Conservation (phyloP, 139 green algal genomes). For the Chlamydomonas sp. region DNA sequence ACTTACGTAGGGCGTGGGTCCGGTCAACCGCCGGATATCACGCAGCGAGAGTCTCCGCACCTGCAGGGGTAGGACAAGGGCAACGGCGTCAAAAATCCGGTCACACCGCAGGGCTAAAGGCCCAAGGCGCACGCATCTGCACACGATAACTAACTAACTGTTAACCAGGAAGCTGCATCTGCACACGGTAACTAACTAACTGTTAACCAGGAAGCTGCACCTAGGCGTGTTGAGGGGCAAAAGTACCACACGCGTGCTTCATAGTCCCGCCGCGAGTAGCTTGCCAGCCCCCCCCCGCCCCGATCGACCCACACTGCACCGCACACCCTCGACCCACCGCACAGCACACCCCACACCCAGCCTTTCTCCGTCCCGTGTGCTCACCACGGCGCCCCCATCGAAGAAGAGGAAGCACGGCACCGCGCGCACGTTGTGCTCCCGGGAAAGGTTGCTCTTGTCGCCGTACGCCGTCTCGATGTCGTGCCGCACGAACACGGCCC, state of each 20-base stretch:
- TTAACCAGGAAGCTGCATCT: not conserved
- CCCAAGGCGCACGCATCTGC: no score
- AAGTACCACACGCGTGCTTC: no score
- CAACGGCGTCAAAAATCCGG: no score
- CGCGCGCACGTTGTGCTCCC: constrained; percentile 43
- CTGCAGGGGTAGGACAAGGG: not conserved
- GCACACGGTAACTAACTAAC: constrained; percentile 18
- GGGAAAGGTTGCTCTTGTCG: constrained; percentile 27
- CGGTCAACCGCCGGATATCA: constrained; percentile 16
- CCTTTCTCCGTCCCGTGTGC: not conserved
- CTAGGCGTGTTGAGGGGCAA: not conserved
- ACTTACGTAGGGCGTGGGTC: constrained; percentile 23
- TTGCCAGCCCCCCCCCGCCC: no score
- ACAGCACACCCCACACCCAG: not conserved
- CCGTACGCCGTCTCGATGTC: constrained; percentile 50
- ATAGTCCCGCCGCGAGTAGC: no score
- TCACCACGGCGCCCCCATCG: constrained; percentile 44
- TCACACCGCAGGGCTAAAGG: no score
- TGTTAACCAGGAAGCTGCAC: not conserved
- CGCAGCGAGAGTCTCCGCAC: constrained; percentile 24
- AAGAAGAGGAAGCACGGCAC: constrained; percentile 52
- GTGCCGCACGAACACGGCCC: constrained; percentile 46
- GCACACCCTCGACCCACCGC: not conserved
- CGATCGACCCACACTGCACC: not conserved
- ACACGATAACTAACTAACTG: not conserved